phyloP scores from a whole-genome alignment of 2,329 filamentous ascomycete species.

The Podosphaera xanthii region DNA sequence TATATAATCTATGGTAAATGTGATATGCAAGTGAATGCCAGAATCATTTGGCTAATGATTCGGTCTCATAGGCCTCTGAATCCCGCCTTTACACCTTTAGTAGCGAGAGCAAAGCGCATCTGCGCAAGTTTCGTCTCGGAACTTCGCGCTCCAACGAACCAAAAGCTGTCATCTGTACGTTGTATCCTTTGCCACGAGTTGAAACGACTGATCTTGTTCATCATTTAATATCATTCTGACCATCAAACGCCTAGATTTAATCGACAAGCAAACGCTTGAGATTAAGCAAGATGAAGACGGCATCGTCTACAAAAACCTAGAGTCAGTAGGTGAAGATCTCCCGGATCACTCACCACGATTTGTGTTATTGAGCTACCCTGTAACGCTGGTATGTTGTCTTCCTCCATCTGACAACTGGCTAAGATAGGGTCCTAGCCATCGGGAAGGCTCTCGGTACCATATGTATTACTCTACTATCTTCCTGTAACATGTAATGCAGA shows the following conservation, averaged over 20 bases:
- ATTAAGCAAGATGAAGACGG: constrained; percentile 61
- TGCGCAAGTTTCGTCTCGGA: constrained; percentile 82
- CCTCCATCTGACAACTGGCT: background rate
- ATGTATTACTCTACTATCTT: constrained; percentile 86
- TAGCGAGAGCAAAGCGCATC: constrained; percentile 63
- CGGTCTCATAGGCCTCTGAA: constrained; percentile 33
- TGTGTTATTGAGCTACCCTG: constrained; percentile 71
- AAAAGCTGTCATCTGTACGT: constrained; percentile 85
- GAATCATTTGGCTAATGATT: background rate
- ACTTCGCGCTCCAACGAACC: constrained; percentile 72
- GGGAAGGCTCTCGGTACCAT: constrained; percentile 70
- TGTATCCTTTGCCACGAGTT: constrained; percentile 4
- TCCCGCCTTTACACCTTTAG: constrained; percentile 84
- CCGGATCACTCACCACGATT: constrained; percentile 83
- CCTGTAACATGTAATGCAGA: constrained; percentile 77
- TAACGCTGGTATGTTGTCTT: constrained; percentile 46
- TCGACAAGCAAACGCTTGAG: constrained; percentile 76
- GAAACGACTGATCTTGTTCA: constrained; percentile 3
- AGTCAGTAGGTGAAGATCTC: constrained; percentile 66
- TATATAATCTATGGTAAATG: no score
- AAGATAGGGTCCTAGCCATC: constrained; percentile 32
- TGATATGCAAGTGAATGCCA: background rate
- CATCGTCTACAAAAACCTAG: constrained; percentile 61
- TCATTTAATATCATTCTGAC: background rate
- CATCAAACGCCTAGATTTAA: constrained; percentile 38